Evolutionary conservation across 768 basidiomycete genomes (phyloP), one percentile per base, ranked within the genome.

Genomic region (Neoboletus brunneissimus): DNA sequence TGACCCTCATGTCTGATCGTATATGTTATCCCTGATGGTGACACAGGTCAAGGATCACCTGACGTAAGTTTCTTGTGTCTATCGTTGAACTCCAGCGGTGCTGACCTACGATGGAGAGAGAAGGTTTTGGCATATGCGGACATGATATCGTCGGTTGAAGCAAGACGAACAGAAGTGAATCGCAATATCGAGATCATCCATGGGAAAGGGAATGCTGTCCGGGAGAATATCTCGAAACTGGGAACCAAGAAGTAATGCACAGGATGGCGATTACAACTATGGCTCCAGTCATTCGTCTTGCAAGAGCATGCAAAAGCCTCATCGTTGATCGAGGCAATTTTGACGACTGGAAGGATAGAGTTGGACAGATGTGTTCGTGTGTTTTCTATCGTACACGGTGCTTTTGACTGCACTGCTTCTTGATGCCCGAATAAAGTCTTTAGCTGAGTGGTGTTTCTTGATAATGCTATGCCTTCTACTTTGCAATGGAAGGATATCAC

Each of bases 11-110:
- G 12, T 44, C 49, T 59, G 20, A 43, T 46, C 12, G 32, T 47
- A 37, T 34, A 37, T 47, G 15, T 43, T 47, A 9, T 59, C 27
- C 38, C 45, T 41, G 20, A 27, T 5, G 40, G 25, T 29, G 56
- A 37, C 15, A 38, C 47, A 70, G 67, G 66, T 63, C 23, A 71
- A 71, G 44, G 71, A 73, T 29, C 62, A 63, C 49, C 35, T 71
- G 23, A 67, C 64, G 70, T 73, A 41, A 20, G 63, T 51, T 40
- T 44, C 31, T 29, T 46, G 29, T 7, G 15, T 47, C 29, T 37
- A 16, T 27, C 31, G 20, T 18, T 42, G 7, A 31, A 41, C 27
- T 45, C 18, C 23, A 31, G 20, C 6, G 44, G 29, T 31, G 34
- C 41, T 68, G 40, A 63, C n/a, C 46, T 25, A 31, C 16, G 42